Percentiles rank a stretch among this genome's conserved stretches.
These are phyloP conservation scores for Allium fistulosum DNA, from an alignment of 106 monocot species.

Conservation along the genomic window DNA sequence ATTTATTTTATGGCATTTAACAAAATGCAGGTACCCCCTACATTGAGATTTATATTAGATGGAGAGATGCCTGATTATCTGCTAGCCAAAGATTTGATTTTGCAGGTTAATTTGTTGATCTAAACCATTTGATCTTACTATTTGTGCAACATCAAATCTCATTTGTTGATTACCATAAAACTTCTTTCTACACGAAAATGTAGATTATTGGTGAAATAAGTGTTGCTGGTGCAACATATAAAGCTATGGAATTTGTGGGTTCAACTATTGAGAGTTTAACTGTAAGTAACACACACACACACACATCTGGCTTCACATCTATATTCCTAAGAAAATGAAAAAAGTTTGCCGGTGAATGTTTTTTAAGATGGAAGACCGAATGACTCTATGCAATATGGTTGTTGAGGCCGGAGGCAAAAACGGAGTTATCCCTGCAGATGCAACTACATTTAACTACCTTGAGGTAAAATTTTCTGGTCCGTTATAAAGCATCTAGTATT, in stretches of 20 bases:
- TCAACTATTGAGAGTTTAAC: constrained; percentile 77
- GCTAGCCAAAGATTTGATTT: constrained; percentile 96
- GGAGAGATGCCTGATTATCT: constrained; percentile 96
- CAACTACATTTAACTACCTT: constrained; percentile 82
- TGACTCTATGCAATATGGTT: constrained; percentile 99
- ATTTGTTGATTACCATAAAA: too few species aligned
- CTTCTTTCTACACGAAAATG: not conserved
- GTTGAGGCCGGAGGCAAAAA: constrained; percentile 97
- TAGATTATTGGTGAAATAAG: constrained; percentile 99
- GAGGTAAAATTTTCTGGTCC: constrained; percentile 38
- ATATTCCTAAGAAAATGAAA: not conserved
- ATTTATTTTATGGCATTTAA: not conserved
- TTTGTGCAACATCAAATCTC: too few species aligned
- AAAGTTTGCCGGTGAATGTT: constrained; percentile 2
- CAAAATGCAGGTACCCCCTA: constrained; percentile 74
- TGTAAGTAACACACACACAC: constrained; percentile 20
- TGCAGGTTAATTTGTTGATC: constrained; percentile 51
- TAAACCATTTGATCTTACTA: not conserved
- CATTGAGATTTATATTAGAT: constrained; percentile 85
- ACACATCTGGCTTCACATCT: not conserved
- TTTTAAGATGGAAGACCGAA: constrained; percentile 90
- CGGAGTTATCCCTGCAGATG: constrained; percentile 88
- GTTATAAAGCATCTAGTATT: too few species aligned
- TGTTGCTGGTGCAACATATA: constrained; percentile 91
- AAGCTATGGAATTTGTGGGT: constrained; percentile 95